Base-by-base conservation (phyloP, 176 grass and related monocot species). In the Thinopyrum elongatum region DNA sequence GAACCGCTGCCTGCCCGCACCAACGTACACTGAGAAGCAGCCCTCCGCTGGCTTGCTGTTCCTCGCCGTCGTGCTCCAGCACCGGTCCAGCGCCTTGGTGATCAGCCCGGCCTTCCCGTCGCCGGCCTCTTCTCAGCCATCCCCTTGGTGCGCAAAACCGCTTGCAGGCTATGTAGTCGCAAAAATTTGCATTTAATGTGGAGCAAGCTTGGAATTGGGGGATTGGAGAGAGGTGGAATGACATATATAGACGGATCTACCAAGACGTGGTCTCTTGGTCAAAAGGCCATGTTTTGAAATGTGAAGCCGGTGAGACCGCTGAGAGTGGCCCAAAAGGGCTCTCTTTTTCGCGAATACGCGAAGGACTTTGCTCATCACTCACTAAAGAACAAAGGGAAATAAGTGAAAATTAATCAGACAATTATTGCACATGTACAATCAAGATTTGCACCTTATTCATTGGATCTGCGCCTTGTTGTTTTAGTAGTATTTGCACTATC, bases 61-160 rank as follows among this genome's bases (percentile, higher is more conserved):
- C 68, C 34, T 70, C 5, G 11, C 6, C 19, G 51, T 41, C 22
- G 10, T 80, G 21, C 74, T 83, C 67, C 80, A 87, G 80, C 92
- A 91, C 77, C 81, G 86, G 34, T 79, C 84, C 80, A 94, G 49
- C 2, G 80, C 89, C 83, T 91, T 89, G 80, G 41, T 86, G 80
- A 94, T 86, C 49, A 93, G 74, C 8, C 75, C 27, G 2, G 22
- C 69, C 81, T 86, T 90, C 61, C 49, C 73, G 23, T 68, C 12
- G 9, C 1, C 10, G 46, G 11, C 46, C 31, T 80, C 82, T 80
- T 70, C 88, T 85, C 46, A n/a, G 27, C 46, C 49, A 35, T 63
- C 23, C 82, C 41, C 82, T 49, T 13, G 42, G 17, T 33, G 10
- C 4, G 9, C 27, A 76, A 16, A 58, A 36, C 17, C n/a, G n/a